Conservation (phyloP, 106 monocot species). For the Posidonia australis region DNA sequence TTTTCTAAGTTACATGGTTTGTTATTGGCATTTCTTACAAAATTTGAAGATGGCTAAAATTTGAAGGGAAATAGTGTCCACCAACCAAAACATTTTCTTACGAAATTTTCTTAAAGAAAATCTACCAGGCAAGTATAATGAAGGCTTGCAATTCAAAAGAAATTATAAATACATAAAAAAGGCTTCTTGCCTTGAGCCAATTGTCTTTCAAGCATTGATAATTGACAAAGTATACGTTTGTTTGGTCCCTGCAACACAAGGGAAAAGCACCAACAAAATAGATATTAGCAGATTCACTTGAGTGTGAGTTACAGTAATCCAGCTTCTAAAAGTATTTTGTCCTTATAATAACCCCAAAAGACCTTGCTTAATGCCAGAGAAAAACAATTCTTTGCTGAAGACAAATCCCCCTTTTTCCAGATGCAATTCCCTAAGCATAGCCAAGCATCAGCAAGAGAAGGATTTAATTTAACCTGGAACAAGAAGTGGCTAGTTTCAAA, state of each 20-base stretch:
- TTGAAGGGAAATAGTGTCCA: no score
- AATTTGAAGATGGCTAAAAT: no score
- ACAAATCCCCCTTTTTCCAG: slow-evolving; percentile 95
- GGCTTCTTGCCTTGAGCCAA: slow-evolving; percentile 73
- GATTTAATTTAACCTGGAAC: slow-evolving; percentile 88
- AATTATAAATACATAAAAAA: slow-evolving; percentile 3
- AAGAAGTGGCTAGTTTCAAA: background rate
- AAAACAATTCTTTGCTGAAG: slow-evolving; percentile 77
- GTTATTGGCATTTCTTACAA: no score
- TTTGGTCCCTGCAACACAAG: slow-evolving; percentile 51
- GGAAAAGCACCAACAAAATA: background rate
- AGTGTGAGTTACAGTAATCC: background rate
- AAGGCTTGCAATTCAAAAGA: background rate
- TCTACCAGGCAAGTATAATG: no score
- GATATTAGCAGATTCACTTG: background rate
- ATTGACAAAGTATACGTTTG: slow-evolving; percentile 78
- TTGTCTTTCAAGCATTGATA: slow-evolving; percentile 97
- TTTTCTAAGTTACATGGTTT: no score
- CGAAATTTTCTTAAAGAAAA: no score
- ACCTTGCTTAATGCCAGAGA: slow-evolving; percentile 84
- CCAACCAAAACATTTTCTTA: no score
- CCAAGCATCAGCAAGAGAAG: slow-evolving; percentile 96
- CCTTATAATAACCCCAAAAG: background rate
- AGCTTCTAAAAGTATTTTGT: background rate
- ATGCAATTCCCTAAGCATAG: slow-evolving; percentile 89